Conservation (phyloP, 257 asterid species). For the Avicennia marina region DNA sequence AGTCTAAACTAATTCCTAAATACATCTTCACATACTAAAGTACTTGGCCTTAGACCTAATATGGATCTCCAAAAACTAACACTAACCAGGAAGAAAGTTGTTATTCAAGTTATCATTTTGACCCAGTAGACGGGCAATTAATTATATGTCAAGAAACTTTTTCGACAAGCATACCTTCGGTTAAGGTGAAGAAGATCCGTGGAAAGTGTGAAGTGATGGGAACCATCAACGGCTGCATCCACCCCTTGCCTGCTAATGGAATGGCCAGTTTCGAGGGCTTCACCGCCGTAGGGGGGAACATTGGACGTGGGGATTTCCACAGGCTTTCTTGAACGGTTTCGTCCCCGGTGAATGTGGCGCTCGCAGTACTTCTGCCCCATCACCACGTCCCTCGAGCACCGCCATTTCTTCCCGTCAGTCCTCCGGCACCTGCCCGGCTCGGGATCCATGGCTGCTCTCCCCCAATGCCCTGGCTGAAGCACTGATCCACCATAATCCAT, state of each 20-base stretch:
- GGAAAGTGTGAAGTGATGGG: no score
- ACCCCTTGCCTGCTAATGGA: slow-evolving; percentile 10
- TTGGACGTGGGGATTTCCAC: slow-evolving; percentile 81
- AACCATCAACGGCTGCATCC: slow-evolving; percentile 20
- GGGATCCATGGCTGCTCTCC: slow-evolving; percentile 81
- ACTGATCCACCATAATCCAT: slow-evolving; percentile 26
- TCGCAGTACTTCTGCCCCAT: slow-evolving; percentile 87
- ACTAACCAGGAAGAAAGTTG: no score
- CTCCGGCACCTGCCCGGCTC: slow-evolving; percentile 96
- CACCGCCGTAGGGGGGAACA: slow-evolving; percentile 23
- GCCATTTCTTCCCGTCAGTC: slow-evolving; percentile 97
- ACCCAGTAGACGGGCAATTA: no score
- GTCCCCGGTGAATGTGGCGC: slow-evolving; percentile 92
- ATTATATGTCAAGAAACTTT: no score
- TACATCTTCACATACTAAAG: no score
- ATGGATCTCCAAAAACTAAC: no score
- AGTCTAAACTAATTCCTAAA: no score
- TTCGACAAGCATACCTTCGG: no score
- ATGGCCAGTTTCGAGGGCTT: slow-evolving; percentile 15
- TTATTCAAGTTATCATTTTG: no score
- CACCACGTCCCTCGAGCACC: slow-evolving; percentile 92
- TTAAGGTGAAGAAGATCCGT: slow-evolving; percentile 54
- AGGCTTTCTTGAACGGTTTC: slow-evolving; percentile 99
- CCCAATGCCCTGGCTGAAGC: slow-evolving; percentile 86
- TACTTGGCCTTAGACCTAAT: no score